Conservation (phyloP, 768 basidiomycete species). For the Pisolithus albus region DNA sequence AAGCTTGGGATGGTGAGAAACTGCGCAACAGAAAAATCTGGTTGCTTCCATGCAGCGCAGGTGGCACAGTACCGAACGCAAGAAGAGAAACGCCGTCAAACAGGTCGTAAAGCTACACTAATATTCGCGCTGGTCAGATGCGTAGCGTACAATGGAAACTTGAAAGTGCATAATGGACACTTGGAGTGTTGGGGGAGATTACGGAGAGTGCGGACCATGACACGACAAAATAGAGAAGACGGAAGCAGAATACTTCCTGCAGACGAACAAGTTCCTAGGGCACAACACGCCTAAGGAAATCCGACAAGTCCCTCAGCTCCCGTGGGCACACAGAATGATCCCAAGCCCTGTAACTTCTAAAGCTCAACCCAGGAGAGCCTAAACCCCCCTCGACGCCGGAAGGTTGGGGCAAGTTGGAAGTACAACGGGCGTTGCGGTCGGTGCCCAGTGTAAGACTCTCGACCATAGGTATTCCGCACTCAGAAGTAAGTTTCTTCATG, state of each 20-base stretch:
- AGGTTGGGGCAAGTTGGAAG: slow-evolving; percentile 6
- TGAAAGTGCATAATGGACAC: no score
- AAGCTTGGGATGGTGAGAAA: neutral
- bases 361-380: slow-evolving; percentile 47
- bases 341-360: slow-evolving; percentile 60
- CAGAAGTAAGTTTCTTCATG: slow-evolving; percentile 45
- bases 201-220: neutral
- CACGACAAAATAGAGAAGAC: neutral
- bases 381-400: slow-evolving; percentile 13
- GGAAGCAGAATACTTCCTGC: neutral
- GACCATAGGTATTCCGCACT: slow-evolving; percentile 42
- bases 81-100: neutral
- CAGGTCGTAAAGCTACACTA: neutral
- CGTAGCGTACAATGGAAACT: neutral
- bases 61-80: neutral
- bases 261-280: slow-evolving; percentile 20
- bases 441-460: slow-evolving; percentile 31
- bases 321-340: slow-evolving; percentile 57
- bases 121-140: neutral
- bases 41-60: neutral
- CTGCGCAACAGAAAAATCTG: neutral
- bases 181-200: neutral
- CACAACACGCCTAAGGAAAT: slow-evolving; percentile 60
- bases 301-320: slow-evolving; percentile 65
- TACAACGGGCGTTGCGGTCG: slow-evolving; percentile 8